A percentile compares a stretch with the other conserved stretches of the same genome.
Conservation (phyloP, 768 basidiomycete species). For the Suillus spraguei region DNA sequence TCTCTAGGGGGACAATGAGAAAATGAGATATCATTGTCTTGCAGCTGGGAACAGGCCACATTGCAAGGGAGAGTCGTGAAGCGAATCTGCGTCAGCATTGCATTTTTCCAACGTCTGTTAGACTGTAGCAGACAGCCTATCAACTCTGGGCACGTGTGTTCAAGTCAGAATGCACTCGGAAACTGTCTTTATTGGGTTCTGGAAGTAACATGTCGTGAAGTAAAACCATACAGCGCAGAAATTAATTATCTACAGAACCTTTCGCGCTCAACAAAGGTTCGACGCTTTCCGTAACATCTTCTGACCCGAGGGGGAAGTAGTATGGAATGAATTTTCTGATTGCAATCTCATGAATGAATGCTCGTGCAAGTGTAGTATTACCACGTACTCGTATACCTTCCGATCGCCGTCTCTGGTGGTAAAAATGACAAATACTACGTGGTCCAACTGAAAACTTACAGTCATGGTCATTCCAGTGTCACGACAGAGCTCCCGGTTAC, state of each 20-base stretch:
- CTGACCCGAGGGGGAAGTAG: slow-evolving; percentile 53
- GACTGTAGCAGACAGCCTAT: not conserved
- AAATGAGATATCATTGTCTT: not conserved
- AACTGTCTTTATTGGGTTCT: not conserved
- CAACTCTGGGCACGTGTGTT: not conserved
- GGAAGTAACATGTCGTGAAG: not conserved
- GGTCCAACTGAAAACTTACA: slow-evolving; percentile 51
- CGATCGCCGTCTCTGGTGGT: slow-evolving; percentile 54
- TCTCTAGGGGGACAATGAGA: not conserved
- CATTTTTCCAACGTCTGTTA: not conserved
- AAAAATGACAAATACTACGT: slow-evolving; percentile 77
- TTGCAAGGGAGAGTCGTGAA: not conserved
- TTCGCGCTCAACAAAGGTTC: not conserved
- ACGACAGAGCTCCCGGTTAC: slow-evolving; percentile 28
- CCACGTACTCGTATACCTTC: slow-evolving; percentile 63
- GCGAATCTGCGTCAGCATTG: not conserved
- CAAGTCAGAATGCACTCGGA: not conserved
- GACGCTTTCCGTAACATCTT: not conserved
- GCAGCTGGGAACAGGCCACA: not conserved
- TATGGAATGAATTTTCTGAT: slow-evolving; percentile 54
- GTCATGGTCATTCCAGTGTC: not conserved
- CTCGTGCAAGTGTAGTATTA: not conserved
- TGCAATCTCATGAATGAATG: not conserved
- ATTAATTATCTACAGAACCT: slow-evolving; percentile 1
- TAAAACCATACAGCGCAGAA: not conserved